Evolutionary conservation across 768 basidiomycete genomes (phyloP), one percentile per base, ranked within the genome.

Genomic region (Mycena indigotica): DNA sequence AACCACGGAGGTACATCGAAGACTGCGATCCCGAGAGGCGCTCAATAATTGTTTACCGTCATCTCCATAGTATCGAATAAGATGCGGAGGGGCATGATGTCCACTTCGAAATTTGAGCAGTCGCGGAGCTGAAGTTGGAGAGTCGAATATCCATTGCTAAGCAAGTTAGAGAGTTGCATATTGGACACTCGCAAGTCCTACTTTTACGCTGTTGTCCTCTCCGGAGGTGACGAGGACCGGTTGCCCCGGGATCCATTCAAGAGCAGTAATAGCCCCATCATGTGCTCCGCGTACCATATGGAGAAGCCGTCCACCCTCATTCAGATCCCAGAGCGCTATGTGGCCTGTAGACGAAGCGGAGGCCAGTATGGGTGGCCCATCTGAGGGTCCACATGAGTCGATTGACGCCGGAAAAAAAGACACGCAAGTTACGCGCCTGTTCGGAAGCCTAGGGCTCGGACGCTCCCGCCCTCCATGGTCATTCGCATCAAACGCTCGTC

Each of bases 141-240:
- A 91, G 67, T 98, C 97, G 65, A 96, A 95, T 21, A 96, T 69
- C 95, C 96, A 98, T 95, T 99, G 95, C 95, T 98, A 66, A 57
- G 39, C 53, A 35, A 28, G 35, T 51, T 5, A 25, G 30, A 35
- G 28, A 8, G n/a, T n/a, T n/a, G 39, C 53, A 35, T 12, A 51
- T 51, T 5, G 16, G 30, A 35, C 10, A 8, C n/a, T 16, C 29
- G 13, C 15, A 19, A 49, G 12, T 29, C 30, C 53, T 56, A 95
- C 95, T 82, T 98, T 98, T 57, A 99, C 82, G 65, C 93, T 91
- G 70, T 99, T 99, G 68, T 98, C 97, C 61, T 89, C 91, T 21
- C 94, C 91, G 2, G 91, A 92, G 29, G 87, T 95, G 58, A 98
- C 81, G 46, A 99, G 75, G 13, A 99, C 73, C 6, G 95, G 93